phyloP scores from a whole-genome alignment of 306 rosid species.

The Cucurbita moschata region DNA sequence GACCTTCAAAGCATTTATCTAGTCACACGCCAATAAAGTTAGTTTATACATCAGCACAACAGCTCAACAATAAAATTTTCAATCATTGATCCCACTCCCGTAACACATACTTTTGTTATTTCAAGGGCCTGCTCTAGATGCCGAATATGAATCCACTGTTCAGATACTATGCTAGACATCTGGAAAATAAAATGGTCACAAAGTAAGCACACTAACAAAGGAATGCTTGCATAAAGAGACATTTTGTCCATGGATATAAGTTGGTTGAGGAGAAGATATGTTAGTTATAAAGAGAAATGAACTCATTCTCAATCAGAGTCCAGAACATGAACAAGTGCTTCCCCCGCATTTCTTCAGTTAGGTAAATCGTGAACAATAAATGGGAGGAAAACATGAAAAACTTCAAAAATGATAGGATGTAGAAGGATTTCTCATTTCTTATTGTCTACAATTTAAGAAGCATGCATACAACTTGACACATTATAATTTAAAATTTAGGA shows the following conservation, averaged over 20 bases:
- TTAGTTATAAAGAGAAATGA: background rate
- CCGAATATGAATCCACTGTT: constrained; percentile 86
- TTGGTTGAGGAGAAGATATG: background rate
- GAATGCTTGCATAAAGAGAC: background rate
- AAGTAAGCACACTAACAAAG: background rate
- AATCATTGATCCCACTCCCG: background rate
- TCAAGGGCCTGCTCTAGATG: constrained; percentile 97
- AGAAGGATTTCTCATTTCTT: background rate
- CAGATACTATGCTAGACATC: constrained; percentile 62
- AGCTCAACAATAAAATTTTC: background rate
- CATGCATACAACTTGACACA: background rate
- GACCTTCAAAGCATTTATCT: constrained; percentile 43
- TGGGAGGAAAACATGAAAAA: background rate
- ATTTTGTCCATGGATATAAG: background rate
- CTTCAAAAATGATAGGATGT: background rate
- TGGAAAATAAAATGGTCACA: constrained; percentile 19
- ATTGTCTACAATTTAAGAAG: background rate
- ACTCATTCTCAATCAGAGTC: constrained; percentile 1
- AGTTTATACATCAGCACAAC: background rate
- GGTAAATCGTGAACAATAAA: background rate
- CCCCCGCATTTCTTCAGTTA: background rate
- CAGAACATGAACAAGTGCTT: background rate
- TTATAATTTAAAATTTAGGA: too few relatives aligned
- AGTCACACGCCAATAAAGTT: constrained; percentile 13
- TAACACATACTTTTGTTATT: constrained; percentile 35